These are phyloP conservation scores for Eimeria praecox DNA, from an alignment of 169 alveolate species.

Conservation along the genomic window DNA sequence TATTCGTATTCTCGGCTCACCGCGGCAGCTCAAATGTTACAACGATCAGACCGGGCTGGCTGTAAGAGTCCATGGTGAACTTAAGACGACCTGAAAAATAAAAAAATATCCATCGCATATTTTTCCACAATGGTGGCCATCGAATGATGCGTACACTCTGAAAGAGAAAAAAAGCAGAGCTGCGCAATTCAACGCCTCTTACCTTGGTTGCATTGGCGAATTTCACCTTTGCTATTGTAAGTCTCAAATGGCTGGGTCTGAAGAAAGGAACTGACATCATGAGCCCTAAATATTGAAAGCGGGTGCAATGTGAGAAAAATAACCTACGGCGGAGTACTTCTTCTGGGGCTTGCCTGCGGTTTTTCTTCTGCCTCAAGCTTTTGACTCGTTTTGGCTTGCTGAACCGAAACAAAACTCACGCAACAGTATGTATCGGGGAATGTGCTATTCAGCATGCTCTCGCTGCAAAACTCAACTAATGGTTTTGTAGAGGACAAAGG, in stretches of 20 bases:
- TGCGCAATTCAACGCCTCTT: slow-evolving; percentile 79
- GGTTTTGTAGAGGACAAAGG: background rate
- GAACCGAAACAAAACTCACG: background rate
- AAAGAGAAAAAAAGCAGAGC: slow-evolving; percentile 49
- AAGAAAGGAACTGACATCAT: background rate
- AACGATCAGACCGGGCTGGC: slow-evolving; percentile 87
- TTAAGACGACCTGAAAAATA: slow-evolving; percentile 44
- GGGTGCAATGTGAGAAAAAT: slow-evolving; percentile 72
- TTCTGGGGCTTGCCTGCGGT: background rate
- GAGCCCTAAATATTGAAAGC: slow-evolving; percentile 62
- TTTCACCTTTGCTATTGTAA: slow-evolving; percentile 90
- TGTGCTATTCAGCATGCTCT: background rate
- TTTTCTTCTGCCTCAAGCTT: background rate
- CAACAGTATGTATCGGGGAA: background rate
- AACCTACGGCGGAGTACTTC: background rate
- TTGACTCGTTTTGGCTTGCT: background rate
- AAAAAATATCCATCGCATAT: background rate
- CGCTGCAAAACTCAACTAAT: background rate
- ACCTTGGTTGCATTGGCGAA: slow-evolving; percentile 94
- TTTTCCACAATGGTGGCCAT: background rate
- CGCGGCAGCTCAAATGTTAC: slow-evolving; percentile 90
- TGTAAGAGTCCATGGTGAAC: slow-evolving; percentile 87
- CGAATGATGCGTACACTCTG: slow-evolving; percentile 64
- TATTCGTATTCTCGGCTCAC: background rate
- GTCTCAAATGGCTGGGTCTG: slow-evolving; percentile 82